phyloP scores from a whole-genome alignment of 176 grass and related monocot species.

The Tillandsia leiboldiana region DNA sequence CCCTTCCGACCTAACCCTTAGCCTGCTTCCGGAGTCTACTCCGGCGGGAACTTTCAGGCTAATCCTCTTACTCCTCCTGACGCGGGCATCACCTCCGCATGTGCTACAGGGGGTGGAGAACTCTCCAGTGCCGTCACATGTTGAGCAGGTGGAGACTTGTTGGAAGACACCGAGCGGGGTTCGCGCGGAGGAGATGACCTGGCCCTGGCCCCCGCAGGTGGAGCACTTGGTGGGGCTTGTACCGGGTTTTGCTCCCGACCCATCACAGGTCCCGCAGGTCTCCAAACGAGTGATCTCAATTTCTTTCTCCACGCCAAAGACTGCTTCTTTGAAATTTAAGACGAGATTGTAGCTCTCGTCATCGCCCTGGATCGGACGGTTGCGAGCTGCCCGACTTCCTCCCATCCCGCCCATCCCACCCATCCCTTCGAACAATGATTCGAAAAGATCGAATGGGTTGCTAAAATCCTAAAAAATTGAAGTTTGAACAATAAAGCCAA shows the following conservation, averaged over 20 bases:
- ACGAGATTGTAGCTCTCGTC: slow-evolving; percentile 85
- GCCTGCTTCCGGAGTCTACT: slow-evolving; percentile 84
- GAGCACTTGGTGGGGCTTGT: slow-evolving; percentile 69
- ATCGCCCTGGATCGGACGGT: slow-evolving; percentile 85
- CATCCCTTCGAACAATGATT: slow-evolving; percentile 90
- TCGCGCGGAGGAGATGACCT: slow-evolving; percentile 75
- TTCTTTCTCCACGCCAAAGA: slow-evolving; percentile 96
- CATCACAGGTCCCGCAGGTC: slow-evolving; percentile 64
- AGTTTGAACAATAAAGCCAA: slow-evolving; percentile 11
- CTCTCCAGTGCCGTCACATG: slow-evolving; percentile 80
- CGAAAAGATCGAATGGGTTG: slow-evolving; percentile 92
- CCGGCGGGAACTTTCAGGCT: slow-evolving; percentile 91
- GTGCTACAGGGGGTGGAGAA: slow-evolving; percentile 80
- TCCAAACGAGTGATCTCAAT: slow-evolving; percentile 85
- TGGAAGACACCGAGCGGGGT: slow-evolving; percentile 98
- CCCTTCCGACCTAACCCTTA: slow-evolving; percentile 90
- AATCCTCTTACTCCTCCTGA: slow-evolving; percentile 84
- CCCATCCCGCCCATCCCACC: slow-evolving; percentile 94
- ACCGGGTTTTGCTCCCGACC: slow-evolving; percentile 79
- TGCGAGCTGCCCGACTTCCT: slow-evolving; percentile 57
- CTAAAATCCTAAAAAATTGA: slow-evolving; percentile 62
- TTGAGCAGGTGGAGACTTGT: slow-evolving; percentile 80
- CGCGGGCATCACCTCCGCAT: slow-evolving; percentile 74
- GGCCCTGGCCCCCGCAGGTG: slow-evolving; percentile 87
- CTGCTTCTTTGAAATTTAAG: slow-evolving; percentile 89